phyloP scores from a whole-genome alignment of 2,329 filamentous ascomycete species.

The Fusarium austroafricanum region DNA sequence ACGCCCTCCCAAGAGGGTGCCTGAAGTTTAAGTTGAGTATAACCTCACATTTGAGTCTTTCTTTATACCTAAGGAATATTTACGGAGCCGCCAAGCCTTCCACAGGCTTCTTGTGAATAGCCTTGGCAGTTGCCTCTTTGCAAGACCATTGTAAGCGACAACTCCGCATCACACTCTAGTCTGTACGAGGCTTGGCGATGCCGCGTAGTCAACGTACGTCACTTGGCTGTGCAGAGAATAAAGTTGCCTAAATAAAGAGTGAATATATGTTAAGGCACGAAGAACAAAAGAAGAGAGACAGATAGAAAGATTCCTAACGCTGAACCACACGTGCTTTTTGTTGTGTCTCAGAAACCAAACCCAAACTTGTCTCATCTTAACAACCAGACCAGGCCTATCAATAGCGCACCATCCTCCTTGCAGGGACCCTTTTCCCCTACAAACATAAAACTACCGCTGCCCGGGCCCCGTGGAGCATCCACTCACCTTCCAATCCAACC shows the following conservation, averaged over 20 bases:
- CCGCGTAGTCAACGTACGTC: constrained; percentile 40
- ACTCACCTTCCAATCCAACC: constrained; percentile 1
- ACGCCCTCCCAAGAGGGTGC: neutral
- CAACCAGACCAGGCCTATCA: neutral
- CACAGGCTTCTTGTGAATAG: neutral
- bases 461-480: constrained; percentile 24
- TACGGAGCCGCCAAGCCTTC: constrained; percentile 11
- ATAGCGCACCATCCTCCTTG: constrained; percentile 19
- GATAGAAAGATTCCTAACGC: constrained; percentile 1
- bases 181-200: constrained; percentile 35
- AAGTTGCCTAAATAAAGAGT: constrained; percentile 21
- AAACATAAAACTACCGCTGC: constrained; percentile 34
- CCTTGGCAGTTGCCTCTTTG: constrained; percentile 22
- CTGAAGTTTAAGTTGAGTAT: neutral
- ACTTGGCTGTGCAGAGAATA: constrained; percentile 31
- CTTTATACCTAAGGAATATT: neutral
- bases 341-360: constrained; percentile 21
- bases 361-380: constrained; percentile 13
- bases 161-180: constrained; percentile 16
- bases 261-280: constrained; percentile 1
- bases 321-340: constrained; percentile 6
- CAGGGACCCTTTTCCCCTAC: constrained; percentile 32
- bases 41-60: neutral
- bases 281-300: constrained; percentile 7
- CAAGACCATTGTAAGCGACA: constrained; percentile 5